These are phyloP conservation scores for Annulohypoxylon nitens DNA, from an alignment of 495 filamentous ascomycete species.

Conservation along the genomic window DNA sequence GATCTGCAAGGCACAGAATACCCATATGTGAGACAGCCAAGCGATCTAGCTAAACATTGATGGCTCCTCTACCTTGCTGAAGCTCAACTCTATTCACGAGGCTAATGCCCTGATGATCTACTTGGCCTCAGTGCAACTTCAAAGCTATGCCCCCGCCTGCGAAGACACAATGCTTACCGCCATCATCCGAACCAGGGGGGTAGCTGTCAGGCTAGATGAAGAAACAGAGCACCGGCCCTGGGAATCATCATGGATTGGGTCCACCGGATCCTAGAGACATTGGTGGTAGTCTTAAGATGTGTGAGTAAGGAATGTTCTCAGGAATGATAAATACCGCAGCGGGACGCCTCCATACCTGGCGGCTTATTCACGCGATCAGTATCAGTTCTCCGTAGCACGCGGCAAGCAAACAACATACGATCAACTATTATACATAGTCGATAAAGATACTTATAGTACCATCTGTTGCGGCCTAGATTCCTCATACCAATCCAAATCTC, in stretches of 20 bases:
- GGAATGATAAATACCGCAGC: slow-evolving; percentile 39
- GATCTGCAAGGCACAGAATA: slow-evolving; percentile 26
- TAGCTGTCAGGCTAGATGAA: slow-evolving; percentile 5
- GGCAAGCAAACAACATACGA: slow-evolving; percentile 7
- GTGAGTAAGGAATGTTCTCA: slow-evolving; percentile 31
- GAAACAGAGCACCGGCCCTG: slow-evolving; percentile 17
- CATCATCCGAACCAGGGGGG: slow-evolving; percentile 6
- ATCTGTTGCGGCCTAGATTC: neutral
- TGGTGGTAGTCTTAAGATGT: slow-evolving; percentile 17
- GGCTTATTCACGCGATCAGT: neutral
- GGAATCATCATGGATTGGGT: slow-evolving; percentile 15
- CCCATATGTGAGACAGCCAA: slow-evolving; percentile 29
- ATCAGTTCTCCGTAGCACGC: slow-evolving; percentile 1
- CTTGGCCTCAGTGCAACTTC: slow-evolving; percentile 12
- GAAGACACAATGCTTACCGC: slow-evolving; percentile 27
- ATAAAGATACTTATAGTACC: slow-evolving; percentile 6
- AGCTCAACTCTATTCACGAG: neutral
- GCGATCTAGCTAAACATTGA: slow-evolving; percentile 8
- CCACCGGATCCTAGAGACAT: slow-evolving; percentile 31
- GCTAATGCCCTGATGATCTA: neutral
- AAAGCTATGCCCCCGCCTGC: neutral
- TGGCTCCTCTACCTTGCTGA: neutral
- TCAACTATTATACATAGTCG: slow-evolving; percentile 4
- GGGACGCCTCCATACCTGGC: slow-evolving; percentile 1
- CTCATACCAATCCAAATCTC: neutral